These are phyloP conservation scores for Penicillium hordei DNA, from an alignment of 2,329 filamentous ascomycete species.

Conservation along the genomic window DNA sequence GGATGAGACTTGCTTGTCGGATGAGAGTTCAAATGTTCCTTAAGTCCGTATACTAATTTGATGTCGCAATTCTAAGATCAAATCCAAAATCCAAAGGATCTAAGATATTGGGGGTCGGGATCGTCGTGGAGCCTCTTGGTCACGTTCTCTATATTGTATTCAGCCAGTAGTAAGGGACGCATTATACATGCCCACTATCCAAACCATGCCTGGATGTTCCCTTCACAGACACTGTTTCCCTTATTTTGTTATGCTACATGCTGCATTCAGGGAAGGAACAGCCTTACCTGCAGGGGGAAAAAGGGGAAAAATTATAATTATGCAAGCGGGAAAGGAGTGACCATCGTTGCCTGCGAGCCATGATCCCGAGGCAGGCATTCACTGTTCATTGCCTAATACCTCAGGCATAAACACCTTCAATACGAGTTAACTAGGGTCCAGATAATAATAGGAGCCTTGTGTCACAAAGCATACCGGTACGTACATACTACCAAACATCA, in stretches of 20 bases:
- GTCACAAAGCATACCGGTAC: no score
- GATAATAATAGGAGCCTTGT: background rate
- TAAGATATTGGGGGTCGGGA: background rate
- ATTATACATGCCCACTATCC: background rate
- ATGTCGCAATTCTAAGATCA: background rate
- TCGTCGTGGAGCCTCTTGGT: background rate
- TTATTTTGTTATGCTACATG: background rate
- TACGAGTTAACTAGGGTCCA: no score
- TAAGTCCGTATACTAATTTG: background rate
- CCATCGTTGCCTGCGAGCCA: background rate
- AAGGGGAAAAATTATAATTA: background rate
- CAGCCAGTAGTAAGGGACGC: slow-evolving; percentile 1
- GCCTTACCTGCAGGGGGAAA: background rate
- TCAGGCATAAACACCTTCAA: background rate
- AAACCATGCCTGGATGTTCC: background rate
- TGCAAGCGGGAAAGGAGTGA: no score
- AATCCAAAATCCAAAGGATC: background rate
- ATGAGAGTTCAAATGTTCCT: background rate
- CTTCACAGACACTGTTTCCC: background rate
- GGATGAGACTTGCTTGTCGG: background rate
- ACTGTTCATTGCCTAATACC: background rate
- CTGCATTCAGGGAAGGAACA: background rate
- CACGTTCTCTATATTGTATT: background rate
- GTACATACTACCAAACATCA: background rate
- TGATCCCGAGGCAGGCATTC: background rate